These are phyloP conservation scores for Fomitopsis serialis DNA, from an alignment of 768 basidiomycete genomes.

Conservation along the genomic window DNA sequence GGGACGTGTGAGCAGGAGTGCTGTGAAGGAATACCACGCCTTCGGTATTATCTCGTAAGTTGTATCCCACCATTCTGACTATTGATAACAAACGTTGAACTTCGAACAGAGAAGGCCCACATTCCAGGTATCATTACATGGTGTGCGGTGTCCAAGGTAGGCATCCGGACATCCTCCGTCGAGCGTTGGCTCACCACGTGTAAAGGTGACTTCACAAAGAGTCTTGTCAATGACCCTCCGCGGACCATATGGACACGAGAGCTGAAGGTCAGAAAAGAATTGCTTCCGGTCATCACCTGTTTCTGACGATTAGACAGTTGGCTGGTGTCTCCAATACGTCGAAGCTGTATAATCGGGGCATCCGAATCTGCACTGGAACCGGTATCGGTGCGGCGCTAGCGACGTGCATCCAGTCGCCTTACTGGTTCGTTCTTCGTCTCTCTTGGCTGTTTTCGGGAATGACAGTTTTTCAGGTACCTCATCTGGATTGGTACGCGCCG, in stretches of 20 bases:
- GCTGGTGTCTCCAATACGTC: constrained; percentile 42
- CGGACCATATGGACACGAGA: constrained; percentile 38
- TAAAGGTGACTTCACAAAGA: constrained; percentile 39
- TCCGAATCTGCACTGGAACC: constrained; percentile 41
- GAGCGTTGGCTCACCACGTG: background rate
- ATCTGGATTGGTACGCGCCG: constrained; percentile 29
- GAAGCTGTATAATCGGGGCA: constrained; percentile 36
- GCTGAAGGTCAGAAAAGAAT: constrained; percentile 27
- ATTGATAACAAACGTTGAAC: background rate
- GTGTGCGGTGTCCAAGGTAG: constrained; percentile 31
- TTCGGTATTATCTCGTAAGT: constrained; percentile 37
- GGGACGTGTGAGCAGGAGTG: constrained; percentile 33
- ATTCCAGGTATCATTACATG: constrained; percentile 38
- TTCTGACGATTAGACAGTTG: constrained; percentile 22
- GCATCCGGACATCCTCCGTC: background rate
- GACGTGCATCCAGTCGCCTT: constrained; percentile 33
- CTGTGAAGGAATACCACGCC: constrained; percentile 41
- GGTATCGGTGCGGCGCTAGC: constrained; percentile 40
- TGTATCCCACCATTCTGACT: background rate
- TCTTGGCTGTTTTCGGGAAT: background rate
- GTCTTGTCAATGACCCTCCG: constrained; percentile 36
- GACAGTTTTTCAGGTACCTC: constrained; percentile 23
- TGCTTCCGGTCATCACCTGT: no score
- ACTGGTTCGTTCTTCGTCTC: background rate
- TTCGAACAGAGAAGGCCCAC: constrained; percentile 29